A percentile compares a stretch with the other conserved stretches of the same genome.
phyloP scores from a whole-genome alignment of 306 rosid genomes.

The Vigna mungo region DNA sequence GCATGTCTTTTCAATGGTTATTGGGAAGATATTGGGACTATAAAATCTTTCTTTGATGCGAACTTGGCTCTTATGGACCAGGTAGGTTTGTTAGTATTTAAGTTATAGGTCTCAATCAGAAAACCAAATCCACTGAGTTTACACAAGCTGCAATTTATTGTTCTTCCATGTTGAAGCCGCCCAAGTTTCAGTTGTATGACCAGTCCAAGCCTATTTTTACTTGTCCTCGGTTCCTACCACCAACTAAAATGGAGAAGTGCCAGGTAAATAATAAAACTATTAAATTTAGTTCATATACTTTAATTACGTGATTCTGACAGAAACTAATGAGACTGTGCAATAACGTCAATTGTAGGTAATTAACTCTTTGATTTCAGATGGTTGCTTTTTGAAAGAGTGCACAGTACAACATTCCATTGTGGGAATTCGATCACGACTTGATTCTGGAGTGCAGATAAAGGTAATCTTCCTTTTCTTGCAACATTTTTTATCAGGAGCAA shows the following conservation, averaged over 20 bases:
- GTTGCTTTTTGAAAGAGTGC: slow-evolving; percentile 60
- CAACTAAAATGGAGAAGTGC: slow-evolving; percentile 56
- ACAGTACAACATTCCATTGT: slow-evolving; percentile 56
- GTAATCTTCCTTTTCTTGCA: slow-evolving; percentile 21
- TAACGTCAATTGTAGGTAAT: slow-evolving; percentile 53
- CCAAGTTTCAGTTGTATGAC: slow-evolving; percentile 62
- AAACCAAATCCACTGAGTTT: slow-evolving; percentile 21
- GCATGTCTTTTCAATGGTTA: slow-evolving; percentile 62
- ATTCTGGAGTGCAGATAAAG: slow-evolving; percentile 55
- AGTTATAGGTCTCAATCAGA: slow-evolving; percentile 28
- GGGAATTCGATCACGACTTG: slow-evolving; percentile 60
- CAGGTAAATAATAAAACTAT: slow-evolving; percentile 52
- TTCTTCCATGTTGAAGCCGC: slow-evolving; percentile 52
- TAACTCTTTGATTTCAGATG: slow-evolving; percentile 65
- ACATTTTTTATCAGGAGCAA: neutral
- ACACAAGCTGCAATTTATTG: slow-evolving; percentile 35
- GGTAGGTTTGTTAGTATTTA: slow-evolving; percentile 46
- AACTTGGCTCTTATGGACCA: slow-evolving; percentile 60
- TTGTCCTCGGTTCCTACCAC: slow-evolving; percentile 58
- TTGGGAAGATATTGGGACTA: slow-evolving; percentile 68
- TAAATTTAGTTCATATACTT: slow-evolving; percentile 22
- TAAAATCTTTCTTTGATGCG: slow-evolving; percentile 64
- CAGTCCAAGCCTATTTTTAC: slow-evolving; percentile 58
- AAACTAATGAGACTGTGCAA: slow-evolving; percentile 45
- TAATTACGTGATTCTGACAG: slow-evolving; percentile 33